Conservation (phyloP, 2,329 filamentous ascomycete genomes). For the Trichophyton equinum region DNA sequence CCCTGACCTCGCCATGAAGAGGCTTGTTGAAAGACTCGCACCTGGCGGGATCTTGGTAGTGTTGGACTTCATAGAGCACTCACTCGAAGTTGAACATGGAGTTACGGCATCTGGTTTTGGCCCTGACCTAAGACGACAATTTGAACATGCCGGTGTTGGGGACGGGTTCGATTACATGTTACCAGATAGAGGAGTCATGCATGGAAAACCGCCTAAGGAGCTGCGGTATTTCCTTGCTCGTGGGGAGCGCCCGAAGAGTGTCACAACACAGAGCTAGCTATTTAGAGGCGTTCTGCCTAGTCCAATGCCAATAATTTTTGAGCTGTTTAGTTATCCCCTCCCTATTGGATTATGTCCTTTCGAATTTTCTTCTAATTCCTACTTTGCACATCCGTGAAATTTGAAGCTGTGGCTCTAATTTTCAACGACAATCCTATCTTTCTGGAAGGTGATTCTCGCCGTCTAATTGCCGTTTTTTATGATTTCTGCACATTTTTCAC, state of each 20-base stretch:
- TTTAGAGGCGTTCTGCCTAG: not conserved
- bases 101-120: conserved; percentile 57
- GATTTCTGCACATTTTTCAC: conserved; percentile 47
- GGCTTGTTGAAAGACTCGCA: conserved; percentile 49
- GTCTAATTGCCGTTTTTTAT: conserved; percentile 23
- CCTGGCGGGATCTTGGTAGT: conserved; percentile 56
- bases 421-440: not conserved
- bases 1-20: conserved; percentile 45
- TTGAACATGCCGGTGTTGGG: conserved; percentile 49
- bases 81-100: conserved; percentile 36
- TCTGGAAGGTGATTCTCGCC: not conserved
- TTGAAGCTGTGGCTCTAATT: not conserved
- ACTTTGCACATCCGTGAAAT: not conserved
- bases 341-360: not conserved
- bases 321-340: not conserved
- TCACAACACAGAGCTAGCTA: not conserved
- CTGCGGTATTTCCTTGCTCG: conserved; percentile 1
- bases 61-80: conserved; percentile 46
- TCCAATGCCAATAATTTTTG: not conserved
- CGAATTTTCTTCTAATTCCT: not conserved
- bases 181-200: not conserved
- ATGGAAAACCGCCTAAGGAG: not conserved
- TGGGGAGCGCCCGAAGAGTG: not conserved
- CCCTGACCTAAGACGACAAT: conserved; percentile 47
- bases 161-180: conserved; percentile 43